Conservation (phyloP, 176 grass and related monocot species). For the Carex parvula region DNA sequence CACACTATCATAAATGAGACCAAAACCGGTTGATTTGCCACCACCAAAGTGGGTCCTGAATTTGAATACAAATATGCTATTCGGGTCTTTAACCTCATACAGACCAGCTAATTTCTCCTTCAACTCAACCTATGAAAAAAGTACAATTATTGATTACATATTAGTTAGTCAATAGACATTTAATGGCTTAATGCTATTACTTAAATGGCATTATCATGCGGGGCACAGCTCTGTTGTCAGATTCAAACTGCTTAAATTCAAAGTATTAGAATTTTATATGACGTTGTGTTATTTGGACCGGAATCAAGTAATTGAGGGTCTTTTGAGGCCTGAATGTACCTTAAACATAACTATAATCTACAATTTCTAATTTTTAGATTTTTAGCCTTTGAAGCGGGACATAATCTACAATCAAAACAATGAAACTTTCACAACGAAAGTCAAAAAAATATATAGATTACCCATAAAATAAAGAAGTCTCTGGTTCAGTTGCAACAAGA, state of each 20-base stretch:
- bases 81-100: constrained; percentile 80
- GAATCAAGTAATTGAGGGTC: background rate
- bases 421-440: background rate
- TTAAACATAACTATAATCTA: background rate
- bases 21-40: constrained; percentile 87
- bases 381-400: background rate
- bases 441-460: background rate
- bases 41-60: constrained; percentile 97
- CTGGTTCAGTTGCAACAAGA: background rate
- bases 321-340: background rate
- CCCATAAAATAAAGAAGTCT: background rate
- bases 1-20: constrained; percentile 83
- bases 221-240: background rate
- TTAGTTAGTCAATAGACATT: background rate
- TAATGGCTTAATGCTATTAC: background rate
- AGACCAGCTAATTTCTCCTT: constrained; percentile 58
- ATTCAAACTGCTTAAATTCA: background rate
- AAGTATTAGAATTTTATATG: background rate
- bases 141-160: background rate
- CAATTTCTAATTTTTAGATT: background rate
- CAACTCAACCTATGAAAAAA: constrained; percentile 55
- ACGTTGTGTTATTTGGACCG: background rate
- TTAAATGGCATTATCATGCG: background rate
- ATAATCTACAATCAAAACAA: background rate
- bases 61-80: constrained; percentile 98